A percentile compares a stretch with the other conserved stretches of the same genome.
These are phyloP conservation scores for Claviceps paspali DNA, from an alignment of 2,329 filamentous ascomycete genomes.

Conservation along the genomic window DNA sequence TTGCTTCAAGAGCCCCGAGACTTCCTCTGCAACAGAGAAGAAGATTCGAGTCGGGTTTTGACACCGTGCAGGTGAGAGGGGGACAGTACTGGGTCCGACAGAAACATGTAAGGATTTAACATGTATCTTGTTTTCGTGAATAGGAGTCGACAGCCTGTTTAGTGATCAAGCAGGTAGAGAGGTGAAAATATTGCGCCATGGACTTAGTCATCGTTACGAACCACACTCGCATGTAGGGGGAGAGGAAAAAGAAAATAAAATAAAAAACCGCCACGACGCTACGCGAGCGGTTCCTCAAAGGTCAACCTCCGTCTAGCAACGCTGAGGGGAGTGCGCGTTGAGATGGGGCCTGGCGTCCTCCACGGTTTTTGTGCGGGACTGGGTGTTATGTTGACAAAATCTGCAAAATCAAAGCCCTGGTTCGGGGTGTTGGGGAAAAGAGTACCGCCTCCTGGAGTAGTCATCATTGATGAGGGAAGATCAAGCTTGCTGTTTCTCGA, in stretches of 20 bases:
- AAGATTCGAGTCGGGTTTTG: background rate
- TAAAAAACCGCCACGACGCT: conserved; percentile 5
- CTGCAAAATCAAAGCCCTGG: conserved; percentile 78
- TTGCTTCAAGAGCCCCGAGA: background rate
- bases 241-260: too few species aligned
- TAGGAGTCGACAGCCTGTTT: background rate
- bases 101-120: too few species aligned
- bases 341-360: conserved; percentile 57
- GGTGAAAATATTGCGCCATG: background rate
- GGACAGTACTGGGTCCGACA: background rate
- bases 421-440: conserved; percentile 64
- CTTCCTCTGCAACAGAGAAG: background rate
- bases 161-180: background rate
- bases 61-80: background rate
- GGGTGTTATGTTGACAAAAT: conserved; percentile 95
- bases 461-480: conserved; percentile 74
- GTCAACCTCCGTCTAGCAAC: conserved; percentile 64
- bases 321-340: conserved; percentile 42
- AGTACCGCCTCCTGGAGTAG: conserved; percentile 60
- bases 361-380: conserved; percentile 83
- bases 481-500: conserved; percentile 51
- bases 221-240: background rate
- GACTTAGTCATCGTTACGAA: background rate
- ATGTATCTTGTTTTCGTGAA: too few species aligned
- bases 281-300: conserved; percentile 50